phyloP scores from a whole-genome alignment of 306 rosid genomes.

The Gastrolobium villosum region DNA sequence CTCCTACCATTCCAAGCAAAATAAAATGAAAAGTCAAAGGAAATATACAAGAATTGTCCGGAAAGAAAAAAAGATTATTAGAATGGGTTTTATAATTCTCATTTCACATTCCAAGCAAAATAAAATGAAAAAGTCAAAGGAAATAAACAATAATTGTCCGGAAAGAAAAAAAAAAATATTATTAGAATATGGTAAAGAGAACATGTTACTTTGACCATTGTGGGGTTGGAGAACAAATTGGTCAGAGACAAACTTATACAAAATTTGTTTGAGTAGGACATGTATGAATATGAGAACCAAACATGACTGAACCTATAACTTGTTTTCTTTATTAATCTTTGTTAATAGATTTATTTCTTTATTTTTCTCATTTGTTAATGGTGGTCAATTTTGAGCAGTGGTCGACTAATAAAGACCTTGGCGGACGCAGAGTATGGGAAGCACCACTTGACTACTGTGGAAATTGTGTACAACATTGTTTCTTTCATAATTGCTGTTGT shows the following conservation, averaged over 20 bases:
- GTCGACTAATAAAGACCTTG: constrained; percentile 82
- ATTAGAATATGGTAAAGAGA: neutral
- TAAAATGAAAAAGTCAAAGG: constrained; percentile 10
- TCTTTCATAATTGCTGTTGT: constrained; percentile 83
- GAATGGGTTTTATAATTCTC: too few species aligned
- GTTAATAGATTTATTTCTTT: neutral
- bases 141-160: neutral
- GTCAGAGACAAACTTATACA: constrained; percentile 31
- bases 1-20: constrained; percentile 9
- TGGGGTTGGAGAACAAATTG: constrained; percentile 8
- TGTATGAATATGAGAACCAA: constrained; percentile 13
- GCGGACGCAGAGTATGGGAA: constrained; percentile 86
- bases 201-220: constrained; percentile 3
- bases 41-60: too few species aligned
- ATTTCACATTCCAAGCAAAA: constrained; percentile 23
- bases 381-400: constrained; percentile 65
- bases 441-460: constrained; percentile 81
- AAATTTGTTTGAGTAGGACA: constrained; percentile 34
- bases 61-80: constrained; percentile 6
- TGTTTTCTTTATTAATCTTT: constrained; percentile 26
- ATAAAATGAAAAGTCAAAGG: neutral
- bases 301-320: constrained; percentile 31
- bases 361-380: constrained; percentile 16
- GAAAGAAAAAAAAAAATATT: constrained; percentile 9
- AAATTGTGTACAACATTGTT: constrained; percentile 83